Base-by-base conservation (phyloP, 495 filamentous ascomycete genomes). In the Talaromyces liani region DNA sequence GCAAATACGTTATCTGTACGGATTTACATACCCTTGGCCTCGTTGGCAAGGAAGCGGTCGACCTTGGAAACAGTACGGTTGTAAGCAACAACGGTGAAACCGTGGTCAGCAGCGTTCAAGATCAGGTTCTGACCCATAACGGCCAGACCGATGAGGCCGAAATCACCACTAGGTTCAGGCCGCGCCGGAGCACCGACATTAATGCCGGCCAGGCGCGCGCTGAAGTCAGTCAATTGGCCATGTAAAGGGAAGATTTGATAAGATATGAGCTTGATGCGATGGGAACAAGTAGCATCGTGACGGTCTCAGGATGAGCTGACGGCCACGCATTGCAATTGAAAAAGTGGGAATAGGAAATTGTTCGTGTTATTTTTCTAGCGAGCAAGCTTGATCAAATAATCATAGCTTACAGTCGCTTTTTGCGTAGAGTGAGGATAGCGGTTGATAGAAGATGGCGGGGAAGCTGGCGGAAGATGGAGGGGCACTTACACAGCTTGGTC, bases 101-200 rank as follows among this genome's bases (percentile, higher is more conserved):
- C 90, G 73, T 97, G 88, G 80, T 97, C 93, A 70, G 93, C 95
- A 82, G 88, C 91, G 80, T 98, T 98, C 71, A 98, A 81, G 83
- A 98, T 98, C 84, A 98, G 82, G 85, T 98, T 98, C 87, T 97
- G 85, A 68, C 88, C 88, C 94, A 98, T 98, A 73, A 98, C 93
- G 79, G 95, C 94, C 84, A 98, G 85, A 88, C 94, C 94, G 79
- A 98, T 98, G 75, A 98, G 92, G 85, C 94, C 94, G 82, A 98
- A 92, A 88, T 98, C 84, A 79, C 81, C 84, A 84, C 84, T 87
- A 66, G 77, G 78, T 70, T 65, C 68, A 71, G 71, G 70, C 67
- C 73, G 81, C 85, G 78, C 83, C 74, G 82, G 76, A 72, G 82
- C 81, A 74, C 88, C 87, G 81, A 91, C 82, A 84, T 87, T 84